Base-by-base conservation (phyloP, 1,284 basidiomycete species). In the Mycena sp. region DNA sequence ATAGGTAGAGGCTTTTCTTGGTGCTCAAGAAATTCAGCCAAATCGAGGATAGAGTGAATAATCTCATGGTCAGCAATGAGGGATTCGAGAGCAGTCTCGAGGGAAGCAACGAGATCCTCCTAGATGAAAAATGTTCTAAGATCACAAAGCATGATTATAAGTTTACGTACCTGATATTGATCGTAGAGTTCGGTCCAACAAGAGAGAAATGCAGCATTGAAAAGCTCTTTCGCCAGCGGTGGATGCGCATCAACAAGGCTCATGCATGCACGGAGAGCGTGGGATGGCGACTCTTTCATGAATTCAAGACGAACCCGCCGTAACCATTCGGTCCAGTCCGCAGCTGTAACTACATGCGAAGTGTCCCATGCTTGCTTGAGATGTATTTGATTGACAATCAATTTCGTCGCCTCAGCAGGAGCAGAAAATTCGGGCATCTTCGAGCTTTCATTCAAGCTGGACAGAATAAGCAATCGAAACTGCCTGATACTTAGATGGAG, bases 1-100 rank as follows among this genome's bases (percentile, higher is more conserved):
- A 99, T 98, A 0, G 96, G 95, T 1, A 99, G 83, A 1, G 94
- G 87, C 75, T 98, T 98, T 76, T 99, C 98, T 77, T 99, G 97
- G 72, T 99, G 98, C 78, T 99, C 98, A 94, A 99, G 98, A 76
- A 99, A 99, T 77, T 99, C 98, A 9, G 96, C 96, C 19, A 99
- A 84, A 76, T 96, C 96, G 65, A 99, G 87, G 29, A 99, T 83
- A 49, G 94, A 88, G 74, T 98, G 95, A n/a, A 98, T 94, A 30
- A 99, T 86, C 58, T 99, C 0, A 97, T 95, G 86, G 0, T 97
- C 95, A 3, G 95, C 90, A 4, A 84, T 87, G 12, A 91, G 82
- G 2, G 83, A 95, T 65, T 91, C 94, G 68, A 99, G 92, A 0
- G 98, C 97, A 59, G 80, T 82, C 74, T 98, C 95, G 53, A 99